A percentile compares a stretch with the other conserved stretches of the same genome.
Evolutionary conservation across 1,139 yeast species (phyloP).

Genomic region (Nakaseomyces nivariensis): DNA sequence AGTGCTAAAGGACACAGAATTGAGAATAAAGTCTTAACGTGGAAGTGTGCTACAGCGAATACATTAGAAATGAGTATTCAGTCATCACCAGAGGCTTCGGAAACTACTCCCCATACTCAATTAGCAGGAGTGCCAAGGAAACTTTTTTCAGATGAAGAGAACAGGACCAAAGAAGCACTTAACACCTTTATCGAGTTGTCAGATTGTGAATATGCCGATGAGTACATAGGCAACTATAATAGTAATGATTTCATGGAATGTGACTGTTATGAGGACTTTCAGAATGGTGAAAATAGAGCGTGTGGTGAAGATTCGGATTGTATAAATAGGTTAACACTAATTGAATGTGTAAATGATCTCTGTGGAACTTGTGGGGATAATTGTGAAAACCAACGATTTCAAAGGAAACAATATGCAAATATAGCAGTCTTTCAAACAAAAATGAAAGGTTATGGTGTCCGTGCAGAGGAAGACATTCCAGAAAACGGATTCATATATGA

Average conservation of each 20-base stretch:
- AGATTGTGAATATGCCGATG: conserved; percentile 52
- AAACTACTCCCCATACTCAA: too few species aligned
- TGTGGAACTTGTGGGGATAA: conserved; percentile 61
- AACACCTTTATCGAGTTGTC: conserved; percentile 44
- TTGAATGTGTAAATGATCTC: conserved; percentile 74
- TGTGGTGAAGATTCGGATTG: conserved; percentile 85
- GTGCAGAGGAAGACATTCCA: conserved; percentile 52
- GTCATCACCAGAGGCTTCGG: too few species aligned
- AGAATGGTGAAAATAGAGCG: conserved; percentile 44
- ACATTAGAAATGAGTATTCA: too few species aligned
- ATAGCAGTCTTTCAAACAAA: conserved; percentile 75
- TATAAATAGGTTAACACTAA: conserved; percentile 82
- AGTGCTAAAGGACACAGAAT: too few species aligned
- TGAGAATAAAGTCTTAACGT: too few species aligned
- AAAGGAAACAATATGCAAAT: conserved; percentile 56
- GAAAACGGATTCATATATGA: conserved; percentile 72
- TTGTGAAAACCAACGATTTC: conserved; percentile 86
- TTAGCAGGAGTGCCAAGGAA: background rate
- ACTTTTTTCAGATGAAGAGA: conserved; percentile 39
- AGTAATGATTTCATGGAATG: conserved; percentile 74
- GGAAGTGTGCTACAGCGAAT: too few species aligned
- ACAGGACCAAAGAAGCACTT: conserved; percentile 65
- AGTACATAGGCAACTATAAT: conserved; percentile 55
- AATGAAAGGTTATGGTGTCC: conserved; percentile 79
- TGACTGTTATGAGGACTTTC: conserved; percentile 49